These are phyloP conservation scores for Macaranga tanarius DNA, from an alignment of 441 rosid species.

Conservation along the genomic window DNA sequence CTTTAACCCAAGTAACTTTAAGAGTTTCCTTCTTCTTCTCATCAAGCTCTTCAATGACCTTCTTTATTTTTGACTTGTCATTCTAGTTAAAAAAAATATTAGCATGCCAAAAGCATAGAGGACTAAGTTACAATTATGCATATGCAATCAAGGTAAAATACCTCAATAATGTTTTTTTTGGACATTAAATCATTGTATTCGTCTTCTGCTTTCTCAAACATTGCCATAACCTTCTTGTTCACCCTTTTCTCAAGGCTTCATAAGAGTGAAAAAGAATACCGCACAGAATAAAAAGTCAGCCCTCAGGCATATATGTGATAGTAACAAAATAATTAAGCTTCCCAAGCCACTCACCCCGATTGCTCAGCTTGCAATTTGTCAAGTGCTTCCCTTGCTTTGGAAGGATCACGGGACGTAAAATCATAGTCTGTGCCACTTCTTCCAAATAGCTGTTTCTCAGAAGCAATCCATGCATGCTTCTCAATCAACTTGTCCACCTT, in stretches of 20 bases:
- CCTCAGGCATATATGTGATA: not conserved
- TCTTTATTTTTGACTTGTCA: conserved; percentile 92
- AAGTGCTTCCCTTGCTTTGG: conserved; percentile 76
- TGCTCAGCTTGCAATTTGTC: conserved; percentile 87
- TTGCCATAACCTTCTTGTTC: conserved; percentile 97
- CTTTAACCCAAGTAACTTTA: conserved; percentile 98
- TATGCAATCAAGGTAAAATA: conserved; percentile 30
- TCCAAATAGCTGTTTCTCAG: conserved; percentile 95
- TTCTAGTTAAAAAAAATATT: conserved; percentile 44
- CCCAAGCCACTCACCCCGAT: conserved; percentile 55
- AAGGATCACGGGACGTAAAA: conserved; percentile 71
- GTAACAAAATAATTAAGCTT: conserved; percentile 8
- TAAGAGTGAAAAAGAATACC: conserved; percentile 19
- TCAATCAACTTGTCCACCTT: conserved; percentile 88
- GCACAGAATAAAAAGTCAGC: conserved; percentile 12
- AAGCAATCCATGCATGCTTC: conserved; percentile 93
- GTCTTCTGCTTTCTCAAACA: conserved; percentile 99
- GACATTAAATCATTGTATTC: conserved; percentile 91
- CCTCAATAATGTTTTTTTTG: conserved; percentile 97
- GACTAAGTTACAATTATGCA: conserved; percentile 18
- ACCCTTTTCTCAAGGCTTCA: conserved; percentile 95
- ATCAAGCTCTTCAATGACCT: conserved; percentile 96
- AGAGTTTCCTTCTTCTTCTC: conserved; percentile 99
- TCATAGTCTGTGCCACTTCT: conserved; percentile 96
- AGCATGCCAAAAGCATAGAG: conserved; percentile 19